Base-by-base conservation (phyloP, 1,284 basidiomycete species). In the Microstroma glucosiphilum region DNA sequence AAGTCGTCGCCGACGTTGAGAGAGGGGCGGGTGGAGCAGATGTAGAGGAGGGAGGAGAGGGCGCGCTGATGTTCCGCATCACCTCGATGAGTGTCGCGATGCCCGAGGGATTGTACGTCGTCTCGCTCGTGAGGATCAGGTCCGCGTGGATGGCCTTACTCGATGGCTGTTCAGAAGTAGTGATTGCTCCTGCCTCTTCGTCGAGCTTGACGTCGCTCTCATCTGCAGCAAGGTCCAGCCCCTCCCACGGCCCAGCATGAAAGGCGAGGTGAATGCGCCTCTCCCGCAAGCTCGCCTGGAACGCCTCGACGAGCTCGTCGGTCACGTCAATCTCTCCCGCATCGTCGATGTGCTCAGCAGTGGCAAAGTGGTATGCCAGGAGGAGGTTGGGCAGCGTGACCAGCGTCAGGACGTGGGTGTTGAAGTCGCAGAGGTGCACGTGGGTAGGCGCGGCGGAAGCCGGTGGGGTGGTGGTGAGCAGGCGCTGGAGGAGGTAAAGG, bases 381-480 rank as follows among this genome's bases (percentile, higher is more conserved):
- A 97, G 79, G 43, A 96, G 80, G 76, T 97, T 98, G 0, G 94
- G 92, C 4, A 92, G 82, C 0, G 92, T 92, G 43, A 86, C 88
- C 1, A 94, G 85, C 56, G 88, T 85, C 0, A 96, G 81, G 1
- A 93, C 91, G 15, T 89, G 72, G 3, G 69, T 67, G 67, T 97
- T 98, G 82, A 93, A 98, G 80, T 98, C 94, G 82, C 96, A 92
- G 2, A 97, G 80, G 71, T 92, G 88, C n/a, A 96, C 74, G 3
- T 84, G 80, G 0, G 86, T 87, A 53, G 53, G 54, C 49, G 54
- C 30, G 15, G 4, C 13, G 3, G 43, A 48, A 37, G 67, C 59
- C 19, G 56, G 21, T 8, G 61, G 53, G 13, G 43, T 13, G 1
- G 40, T 46, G 1, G 70, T 59, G 2, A 94, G 85, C 6, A 93